Evolutionary conservation across 2,329 filamentous ascomycete genomes (phyloP).

Genomic region (Grosmannia clavigera): DNA sequence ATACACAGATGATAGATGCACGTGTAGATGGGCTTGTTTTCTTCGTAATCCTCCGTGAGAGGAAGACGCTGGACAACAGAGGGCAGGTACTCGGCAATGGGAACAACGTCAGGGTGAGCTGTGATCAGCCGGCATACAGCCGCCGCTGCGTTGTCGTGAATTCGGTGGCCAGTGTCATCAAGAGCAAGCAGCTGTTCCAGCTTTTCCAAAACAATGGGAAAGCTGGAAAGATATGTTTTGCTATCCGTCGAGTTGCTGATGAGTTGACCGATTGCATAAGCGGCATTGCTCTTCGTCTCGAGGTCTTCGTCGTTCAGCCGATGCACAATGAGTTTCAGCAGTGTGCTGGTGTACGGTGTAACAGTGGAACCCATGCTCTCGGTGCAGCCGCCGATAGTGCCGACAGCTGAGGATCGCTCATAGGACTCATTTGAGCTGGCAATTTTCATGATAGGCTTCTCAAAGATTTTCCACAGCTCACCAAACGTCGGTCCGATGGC

Average conservation of each 20-base stretch:
- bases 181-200: conserved; percentile 75
- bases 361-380: conserved; percentile 73
- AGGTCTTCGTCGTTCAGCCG: conserved; percentile 80
- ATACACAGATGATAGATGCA: conserved; percentile 80
- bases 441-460: conserved; percentile 82
- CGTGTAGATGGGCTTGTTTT: conserved; percentile 87
- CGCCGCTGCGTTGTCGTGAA: conserved; percentile 86
- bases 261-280: conserved; percentile 79
- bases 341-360: conserved; percentile 63
- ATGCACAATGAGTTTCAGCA: conserved; percentile 73
- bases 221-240: conserved; percentile 61
- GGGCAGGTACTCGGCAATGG: conserved; percentile 70
- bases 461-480: conserved; percentile 91
- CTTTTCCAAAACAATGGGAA: conserved; percentile 67
- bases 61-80: conserved; percentile 68
- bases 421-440: conserved; percentile 74
- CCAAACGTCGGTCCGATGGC: conserved; percentile 71
- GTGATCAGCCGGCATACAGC: conserved; percentile 88
- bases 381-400: conserved; percentile 83
- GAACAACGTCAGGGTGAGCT: conserved; percentile 71
- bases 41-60: conserved; percentile 85
- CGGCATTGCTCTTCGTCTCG: conserved; percentile 90
- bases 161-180: conserved; percentile 52
- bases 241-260: conserved; percentile 68
- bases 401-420: conserved; percentile 81